Evolutionary conservation across 192 early-diverging fungal species (phyloP), one percentile per base, ranked within the genome.

Genomic region (Borealophlyctis nickersoniae): DNA sequence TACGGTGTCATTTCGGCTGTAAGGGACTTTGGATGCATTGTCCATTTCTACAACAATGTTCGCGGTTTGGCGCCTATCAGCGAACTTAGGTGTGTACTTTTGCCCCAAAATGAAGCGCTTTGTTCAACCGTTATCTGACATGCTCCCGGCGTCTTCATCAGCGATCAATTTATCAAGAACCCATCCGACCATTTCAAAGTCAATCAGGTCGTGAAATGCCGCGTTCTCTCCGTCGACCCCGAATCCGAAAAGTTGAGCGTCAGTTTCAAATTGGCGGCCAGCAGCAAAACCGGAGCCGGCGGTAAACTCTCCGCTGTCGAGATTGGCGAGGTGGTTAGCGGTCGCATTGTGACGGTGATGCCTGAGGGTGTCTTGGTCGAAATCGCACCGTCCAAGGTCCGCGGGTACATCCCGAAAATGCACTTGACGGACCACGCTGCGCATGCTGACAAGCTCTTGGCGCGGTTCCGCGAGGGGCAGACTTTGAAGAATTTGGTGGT

Each of bases 21-120:
- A 30, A 81, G 77, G 34, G 58, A 76, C 9, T 78, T 78, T 35
- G 92, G 92, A 45, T 86, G 84, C 55, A 73, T 92, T 36, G 85
- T 95, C 5, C 58, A 65, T 9, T 93, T 96, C 58, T 98, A 88
- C 80, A 86, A 89, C 74, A 77, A 88, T 49, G 69, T 91, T 5
- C 67, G 72, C 51, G 90, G 80, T 1, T 81, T 95, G 62, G 82
- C 80, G 27, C 92, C 89, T n/a, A 76, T 79, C 30, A 56, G 75
- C 11, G 90, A 94, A 66, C 81, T 89, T n/a, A n/a, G n/a, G n/a
- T n/a, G n/a, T n/a, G n/a, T 45, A 70, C 51, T 24, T 62, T 57
- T 4, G 52, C 32, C 4, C 28, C 49, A 24, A 55, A 13, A 24
- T 16, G 11, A 55, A 16, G 54, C 14, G 54, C 26, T 55, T 11